Evolutionary conservation across 192 early-diverging fungal genomes (phyloP).

Genomic region (Umbelopsis isabellina): DNA sequence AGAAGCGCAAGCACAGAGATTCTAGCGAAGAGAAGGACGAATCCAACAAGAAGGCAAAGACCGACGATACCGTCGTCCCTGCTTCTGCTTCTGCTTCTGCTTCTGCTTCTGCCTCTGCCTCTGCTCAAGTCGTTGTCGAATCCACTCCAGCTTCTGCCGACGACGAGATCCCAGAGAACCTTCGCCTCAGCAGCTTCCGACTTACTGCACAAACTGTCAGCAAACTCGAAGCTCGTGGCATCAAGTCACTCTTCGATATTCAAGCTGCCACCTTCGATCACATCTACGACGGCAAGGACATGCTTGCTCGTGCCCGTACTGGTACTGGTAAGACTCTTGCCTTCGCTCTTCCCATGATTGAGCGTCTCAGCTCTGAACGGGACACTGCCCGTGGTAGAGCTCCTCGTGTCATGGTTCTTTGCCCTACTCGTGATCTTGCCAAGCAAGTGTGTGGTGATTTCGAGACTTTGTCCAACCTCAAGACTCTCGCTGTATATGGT

Average conservation of each 20-base stretch:
- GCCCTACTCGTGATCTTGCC: constrained; percentile 88
- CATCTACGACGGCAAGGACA: constrained; percentile 75
- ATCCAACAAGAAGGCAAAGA: constrained; percentile 57
- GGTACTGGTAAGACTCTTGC: constrained; percentile 85
- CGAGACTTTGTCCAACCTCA: constrained; percentile 64
- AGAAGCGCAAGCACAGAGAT: constrained; percentile 42
- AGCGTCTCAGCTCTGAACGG: constrained; percentile 50
- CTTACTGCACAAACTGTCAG: constrained; percentile 69
- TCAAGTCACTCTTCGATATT: constrained; percentile 89
- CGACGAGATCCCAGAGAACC: constrained; percentile 58
- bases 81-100: no score
- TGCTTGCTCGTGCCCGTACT: constrained; percentile 74
- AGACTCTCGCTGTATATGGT: constrained; percentile 81
- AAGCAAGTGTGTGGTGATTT: constrained; percentile 88
- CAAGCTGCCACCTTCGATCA: constrained; percentile 84
- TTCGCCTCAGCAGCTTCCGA: constrained; percentile 61
- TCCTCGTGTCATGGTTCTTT: constrained; percentile 58
- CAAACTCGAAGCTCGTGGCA: constrained; percentile 72
- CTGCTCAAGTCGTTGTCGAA: constrained; percentile 38
- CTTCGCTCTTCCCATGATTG: constrained; percentile 80
- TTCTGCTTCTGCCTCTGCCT: no score
- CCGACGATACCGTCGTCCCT: constrained; percentile 40
- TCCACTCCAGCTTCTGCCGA: constrained; percentile 30
- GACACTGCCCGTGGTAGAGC: constrained; percentile 46
- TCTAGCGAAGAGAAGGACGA: constrained; percentile 39